These are phyloP conservation scores for Ramalina peruviana DNA, from an alignment of 495 filamentous ascomycete species.

Conservation along the genomic window DNA sequence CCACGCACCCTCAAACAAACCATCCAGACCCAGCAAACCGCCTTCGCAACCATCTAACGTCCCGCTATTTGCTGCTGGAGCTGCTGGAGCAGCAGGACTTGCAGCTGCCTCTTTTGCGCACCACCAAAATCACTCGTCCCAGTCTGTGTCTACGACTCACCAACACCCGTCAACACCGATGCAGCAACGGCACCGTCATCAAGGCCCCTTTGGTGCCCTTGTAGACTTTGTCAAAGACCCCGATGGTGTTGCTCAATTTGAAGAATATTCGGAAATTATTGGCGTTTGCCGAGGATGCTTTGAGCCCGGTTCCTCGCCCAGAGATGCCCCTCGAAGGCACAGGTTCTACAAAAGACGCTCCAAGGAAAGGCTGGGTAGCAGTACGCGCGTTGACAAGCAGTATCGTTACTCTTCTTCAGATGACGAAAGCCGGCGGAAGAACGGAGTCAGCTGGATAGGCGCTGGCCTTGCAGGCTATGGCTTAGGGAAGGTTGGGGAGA, in stretches of 20 bases:
- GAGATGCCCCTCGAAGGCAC: conserved; percentile 52
- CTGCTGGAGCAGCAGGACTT: conserved; percentile 34
- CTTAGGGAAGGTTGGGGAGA: conserved; percentile 33
- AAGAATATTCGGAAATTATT: conserved; percentile 60
- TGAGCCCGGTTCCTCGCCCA: conserved; percentile 42
- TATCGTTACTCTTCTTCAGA: conserved; percentile 40
- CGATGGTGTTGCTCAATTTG: conserved; percentile 54
- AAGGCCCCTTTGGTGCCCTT: conserved; percentile 41
- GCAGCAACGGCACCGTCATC: conserved; percentile 34
- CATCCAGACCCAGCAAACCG: conserved; percentile 22
- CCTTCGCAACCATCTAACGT: conserved; percentile 26
- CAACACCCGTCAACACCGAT: conserved; percentile 18
- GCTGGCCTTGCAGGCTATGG: conserved; percentile 35
- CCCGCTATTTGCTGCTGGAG: conserved; percentile 33
- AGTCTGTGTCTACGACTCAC: background rate
- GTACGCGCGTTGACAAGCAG: conserved; percentile 39
- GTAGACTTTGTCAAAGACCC: conserved; percentile 53
- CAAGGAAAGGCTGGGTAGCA: conserved; percentile 31
- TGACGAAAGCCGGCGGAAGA: conserved; percentile 34
- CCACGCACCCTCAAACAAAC: conserved; percentile 5
- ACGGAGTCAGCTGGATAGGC: conserved; percentile 37
- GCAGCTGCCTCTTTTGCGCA: conserved; percentile 19
- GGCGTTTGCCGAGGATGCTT: conserved; percentile 59
- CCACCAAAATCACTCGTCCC: conserved; percentile 11
- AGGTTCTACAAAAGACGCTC: conserved; percentile 34